These are phyloP conservation scores for Filobasidium wieringae DNA, from an alignment of 768 basidiomycete species.

Conservation along the genomic window DNA sequence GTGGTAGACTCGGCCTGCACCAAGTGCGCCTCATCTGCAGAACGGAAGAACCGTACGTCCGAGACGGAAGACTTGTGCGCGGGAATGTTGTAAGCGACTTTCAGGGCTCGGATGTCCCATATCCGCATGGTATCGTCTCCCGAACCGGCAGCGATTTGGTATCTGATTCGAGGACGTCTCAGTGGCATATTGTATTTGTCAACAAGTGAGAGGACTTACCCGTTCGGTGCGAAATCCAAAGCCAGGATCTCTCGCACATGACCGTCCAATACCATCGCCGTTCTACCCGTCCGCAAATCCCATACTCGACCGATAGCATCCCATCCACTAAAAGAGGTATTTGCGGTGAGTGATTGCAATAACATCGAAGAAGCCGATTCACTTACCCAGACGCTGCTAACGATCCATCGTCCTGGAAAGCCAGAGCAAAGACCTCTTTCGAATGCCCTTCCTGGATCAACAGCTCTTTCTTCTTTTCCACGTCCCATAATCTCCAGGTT, in stretches of 20 bases:
- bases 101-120: conserved; percentile 93
- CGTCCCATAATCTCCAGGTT: conserved; percentile 96
- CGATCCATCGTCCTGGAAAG: conserved; percentile 90
- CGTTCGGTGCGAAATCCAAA: conserved; percentile 88
- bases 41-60: conserved; percentile 84
- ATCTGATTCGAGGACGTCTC: conserved; percentile 44
- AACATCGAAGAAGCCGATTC: not conserved
- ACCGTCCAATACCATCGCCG: conserved; percentile 95
- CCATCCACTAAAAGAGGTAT: conserved; percentile 53
- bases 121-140: conserved; percentile 96
- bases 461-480: conserved; percentile 64
- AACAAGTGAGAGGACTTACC: conserved; percentile 48
- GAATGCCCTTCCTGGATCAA: conserved; percentile 92
- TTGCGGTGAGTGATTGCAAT: not conserved
- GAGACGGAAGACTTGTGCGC: conserved; percentile 91
- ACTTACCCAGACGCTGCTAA: conserved; percentile 82
- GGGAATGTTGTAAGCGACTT: conserved; percentile 88
- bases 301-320: conserved; percentile 96
- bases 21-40: conserved; percentile 19
- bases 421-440: conserved; percentile 89
- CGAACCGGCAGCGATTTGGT: conserved; percentile 92
- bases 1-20: conserved; percentile 8
- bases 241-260: conserved; percentile 86
- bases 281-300: conserved; percentile 89
- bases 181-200: not conserved